phyloP scores from a whole-genome alignment of 345 rosid genomes.

The Salix udensis region DNA sequence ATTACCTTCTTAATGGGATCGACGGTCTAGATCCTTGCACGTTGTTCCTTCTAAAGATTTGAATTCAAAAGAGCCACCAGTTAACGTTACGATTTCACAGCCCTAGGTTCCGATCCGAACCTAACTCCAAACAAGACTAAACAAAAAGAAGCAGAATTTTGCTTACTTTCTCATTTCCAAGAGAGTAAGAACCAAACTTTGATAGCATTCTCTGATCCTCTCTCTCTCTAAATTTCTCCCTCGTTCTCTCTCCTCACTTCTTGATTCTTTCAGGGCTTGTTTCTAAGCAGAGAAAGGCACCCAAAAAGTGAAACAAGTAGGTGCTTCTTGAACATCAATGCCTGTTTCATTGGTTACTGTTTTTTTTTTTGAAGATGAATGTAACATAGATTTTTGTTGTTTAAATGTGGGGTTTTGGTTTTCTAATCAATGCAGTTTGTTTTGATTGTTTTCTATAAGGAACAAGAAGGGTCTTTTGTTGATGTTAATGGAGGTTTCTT shows the following conservation, averaged over 20 bases:
- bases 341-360: not conserved
- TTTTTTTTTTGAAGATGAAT: not conserved
- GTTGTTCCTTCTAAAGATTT: not conserved
- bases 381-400: not conserved
- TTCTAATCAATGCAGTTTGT: not conserved
- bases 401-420: not conserved
- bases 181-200: not conserved
- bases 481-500: constrained; percentile 38
- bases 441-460: not conserved
- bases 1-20: not conserved
- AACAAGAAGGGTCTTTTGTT: not conserved
- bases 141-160: not conserved
- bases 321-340: not conserved
- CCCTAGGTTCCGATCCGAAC: constrained; percentile 7
- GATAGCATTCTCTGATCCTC: not conserved
- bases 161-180: not conserved
- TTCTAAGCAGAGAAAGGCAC: not conserved
- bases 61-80: constrained; percentile 14
- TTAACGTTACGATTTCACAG: constrained; percentile 15
- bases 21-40: not conserved
- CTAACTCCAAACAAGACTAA: not conserved
- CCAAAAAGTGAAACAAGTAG: not conserved
- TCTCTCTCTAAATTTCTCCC: not conserved
- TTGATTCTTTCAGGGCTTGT: not conserved
- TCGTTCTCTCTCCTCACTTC: not conserved